Conservation (phyloP, 441 rosid genomes). For the Bocquillonia castaneifolia region DNA sequence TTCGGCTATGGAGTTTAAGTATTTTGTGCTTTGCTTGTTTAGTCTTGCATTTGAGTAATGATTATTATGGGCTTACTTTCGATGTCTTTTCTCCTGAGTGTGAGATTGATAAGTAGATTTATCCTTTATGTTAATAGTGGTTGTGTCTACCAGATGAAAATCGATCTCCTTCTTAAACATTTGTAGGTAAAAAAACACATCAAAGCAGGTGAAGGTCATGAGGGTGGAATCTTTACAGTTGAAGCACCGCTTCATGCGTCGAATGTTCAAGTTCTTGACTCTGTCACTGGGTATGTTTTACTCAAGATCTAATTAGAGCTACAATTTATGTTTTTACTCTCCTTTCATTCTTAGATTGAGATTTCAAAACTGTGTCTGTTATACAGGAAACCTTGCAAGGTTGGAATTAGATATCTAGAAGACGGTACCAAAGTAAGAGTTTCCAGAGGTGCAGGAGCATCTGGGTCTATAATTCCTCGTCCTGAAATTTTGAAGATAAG, state of each 20-base stretch:
- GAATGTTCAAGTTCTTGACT: conserved; percentile 91
- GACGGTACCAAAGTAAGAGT: conserved; percentile 97
- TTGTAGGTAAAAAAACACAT: conserved; percentile 86
- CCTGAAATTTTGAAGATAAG: conserved; percentile 88
- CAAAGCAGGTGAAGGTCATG: conserved; percentile 82
- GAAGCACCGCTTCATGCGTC: conserved; percentile 97
- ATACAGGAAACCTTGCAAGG: conserved; percentile 80
- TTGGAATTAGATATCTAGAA: conserved; percentile 70
- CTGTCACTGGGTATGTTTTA: conserved; percentile 64
- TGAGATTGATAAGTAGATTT: background rate
- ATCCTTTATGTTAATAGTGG: background rate
- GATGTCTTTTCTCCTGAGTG: background rate
- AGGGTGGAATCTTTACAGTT: conserved; percentile 85
- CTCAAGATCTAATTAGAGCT: background rate
- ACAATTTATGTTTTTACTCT: background rate
- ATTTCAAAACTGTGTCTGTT: conserved; percentile 3
- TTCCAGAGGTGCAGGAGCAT: conserved; percentile 75
- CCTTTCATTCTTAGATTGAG: background rate
- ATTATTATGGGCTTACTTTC: background rate
- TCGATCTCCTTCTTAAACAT: background rate
- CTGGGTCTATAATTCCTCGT: conserved; percentile 82
- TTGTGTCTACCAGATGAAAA: conserved; percentile 9
- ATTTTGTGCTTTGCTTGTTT: too few species aligned
- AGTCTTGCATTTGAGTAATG: background rate
- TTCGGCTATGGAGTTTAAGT: too few species aligned